Percentiles rank a stretch among this genome's conserved stretches.
Evolutionary conservation across 371 early-diverging fungal genomes (phyloP).

Genomic region (Mucor velutinosus): DNA sequence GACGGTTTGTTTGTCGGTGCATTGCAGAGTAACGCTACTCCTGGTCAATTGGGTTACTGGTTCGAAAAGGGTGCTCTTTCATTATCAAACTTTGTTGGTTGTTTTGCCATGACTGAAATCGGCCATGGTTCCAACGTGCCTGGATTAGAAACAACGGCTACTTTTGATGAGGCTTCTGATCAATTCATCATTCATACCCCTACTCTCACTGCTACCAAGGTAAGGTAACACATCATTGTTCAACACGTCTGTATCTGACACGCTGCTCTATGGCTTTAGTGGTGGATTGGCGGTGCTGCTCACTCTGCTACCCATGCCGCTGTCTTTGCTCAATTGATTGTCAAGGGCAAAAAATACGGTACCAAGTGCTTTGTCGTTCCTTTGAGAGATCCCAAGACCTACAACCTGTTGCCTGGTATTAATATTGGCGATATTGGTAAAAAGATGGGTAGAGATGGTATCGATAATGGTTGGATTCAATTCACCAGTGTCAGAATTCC

Average conservation of each 20-base stretch:
- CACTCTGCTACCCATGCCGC: constrained; percentile 84
- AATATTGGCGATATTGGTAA: constrained; percentile 75
- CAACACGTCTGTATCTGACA: not conserved
- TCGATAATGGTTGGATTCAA: constrained; percentile 87
- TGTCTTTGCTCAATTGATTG: constrained; percentile 81
- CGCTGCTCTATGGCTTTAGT: constrained; percentile 25
- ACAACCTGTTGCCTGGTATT: constrained; percentile 59
- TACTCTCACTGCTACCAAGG: constrained; percentile 84
- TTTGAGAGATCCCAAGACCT: constrained; percentile 66
- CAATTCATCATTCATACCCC: constrained; percentile 93
- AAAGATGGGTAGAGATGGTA: constrained; percentile 84
- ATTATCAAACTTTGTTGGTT: constrained; percentile 82
- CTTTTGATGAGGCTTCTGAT: constrained; percentile 81
- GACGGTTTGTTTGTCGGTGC: constrained; percentile 90
- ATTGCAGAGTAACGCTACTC: constrained; percentile 85
- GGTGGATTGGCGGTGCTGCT: constrained; percentile 98
- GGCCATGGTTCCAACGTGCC: constrained; percentile 92
- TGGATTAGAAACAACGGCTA: constrained; percentile 93
- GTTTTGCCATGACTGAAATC: constrained; percentile 92
- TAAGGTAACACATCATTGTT: not conserved
- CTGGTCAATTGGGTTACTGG: constrained; percentile 88
- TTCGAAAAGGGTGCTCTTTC: constrained; percentile 85
- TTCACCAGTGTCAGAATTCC: constrained; percentile 84
- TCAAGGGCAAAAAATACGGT: constrained; percentile 78
- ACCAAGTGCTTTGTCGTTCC: constrained; percentile 80